phyloP scores from a whole-genome alignment of 805 yeast species.

The Starmerella lactis-condensi region DNA sequence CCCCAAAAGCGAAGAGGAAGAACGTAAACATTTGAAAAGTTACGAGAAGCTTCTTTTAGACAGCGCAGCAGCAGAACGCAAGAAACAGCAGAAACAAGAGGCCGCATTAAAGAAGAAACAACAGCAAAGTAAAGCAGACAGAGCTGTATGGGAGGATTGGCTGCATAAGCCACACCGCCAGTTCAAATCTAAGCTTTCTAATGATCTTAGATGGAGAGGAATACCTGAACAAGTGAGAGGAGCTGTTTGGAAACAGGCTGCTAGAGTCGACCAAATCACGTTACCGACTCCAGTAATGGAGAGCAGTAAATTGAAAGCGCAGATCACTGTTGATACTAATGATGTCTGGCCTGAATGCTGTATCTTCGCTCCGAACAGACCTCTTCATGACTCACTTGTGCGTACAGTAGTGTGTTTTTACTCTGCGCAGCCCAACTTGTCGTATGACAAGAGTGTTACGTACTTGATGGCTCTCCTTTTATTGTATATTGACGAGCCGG shows the following conservation, averaged over 20 bases:
- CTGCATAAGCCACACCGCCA: conserved; percentile 18
- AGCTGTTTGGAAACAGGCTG: conserved; percentile 30
- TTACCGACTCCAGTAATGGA: conserved; percentile 11
- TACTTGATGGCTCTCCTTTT: conserved; percentile 28
- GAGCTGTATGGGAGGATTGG: conserved; percentile 25
- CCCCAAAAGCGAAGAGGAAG: conserved; percentile 40
- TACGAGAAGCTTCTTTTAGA: conserved; percentile 28
- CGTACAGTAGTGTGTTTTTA: conserved; percentile 24
- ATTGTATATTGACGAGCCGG: conserved; percentile 23
- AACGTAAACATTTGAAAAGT: conserved; percentile 35
- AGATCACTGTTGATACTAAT: conserved; percentile 16
- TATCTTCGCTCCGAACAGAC: conserved; percentile 23
- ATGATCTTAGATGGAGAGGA: conserved; percentile 48
- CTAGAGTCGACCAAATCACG: background rate
- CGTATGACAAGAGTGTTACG: conserved; percentile 26
- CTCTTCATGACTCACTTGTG: conserved; percentile 22
- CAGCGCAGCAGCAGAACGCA: conserved; percentile 25
- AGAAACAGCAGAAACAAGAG: conserved; percentile 18
- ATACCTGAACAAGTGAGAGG: conserved; percentile 31
- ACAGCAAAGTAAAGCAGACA: conserved; percentile 14
- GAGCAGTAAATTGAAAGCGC: background rate
- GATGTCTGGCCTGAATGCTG: conserved; percentile 25
- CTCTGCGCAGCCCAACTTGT: conserved; percentile 15
- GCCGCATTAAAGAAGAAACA: conserved; percentile 14
- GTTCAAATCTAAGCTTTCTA: conserved; percentile 20